Conservation (phyloP, 2,329 filamentous ascomycete species). For the Trichoderma sp. region DNA sequence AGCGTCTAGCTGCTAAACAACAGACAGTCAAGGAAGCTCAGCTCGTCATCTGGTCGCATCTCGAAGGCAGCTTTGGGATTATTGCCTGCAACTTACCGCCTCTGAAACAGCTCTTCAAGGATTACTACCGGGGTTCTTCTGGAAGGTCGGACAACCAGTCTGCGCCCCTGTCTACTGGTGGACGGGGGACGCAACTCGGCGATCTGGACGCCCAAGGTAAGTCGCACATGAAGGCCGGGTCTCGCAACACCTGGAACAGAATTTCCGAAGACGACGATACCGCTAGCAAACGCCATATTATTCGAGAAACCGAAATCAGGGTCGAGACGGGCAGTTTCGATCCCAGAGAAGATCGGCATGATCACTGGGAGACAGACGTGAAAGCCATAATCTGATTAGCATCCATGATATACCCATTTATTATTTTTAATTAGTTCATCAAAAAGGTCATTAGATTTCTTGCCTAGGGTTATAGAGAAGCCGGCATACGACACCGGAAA, state of each 20-base stretch:
- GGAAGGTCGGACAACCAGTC: background rate
- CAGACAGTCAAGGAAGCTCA: background rate
- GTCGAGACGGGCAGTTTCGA: background rate
- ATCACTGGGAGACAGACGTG: background rate
- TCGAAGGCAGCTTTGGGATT: conserved; percentile 4
- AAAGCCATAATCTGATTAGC: background rate
- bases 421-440: background rate
- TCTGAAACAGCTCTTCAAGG: conserved; percentile 5
- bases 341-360: background rate
- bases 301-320: background rate
- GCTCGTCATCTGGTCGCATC: conserved; percentile 8
- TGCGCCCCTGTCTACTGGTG: background rate
- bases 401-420: background rate
- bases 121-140: background rate
- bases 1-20: background rate
- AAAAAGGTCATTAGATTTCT: background rate
- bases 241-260: background rate
- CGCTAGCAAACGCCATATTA: background rate
- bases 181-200: background rate
- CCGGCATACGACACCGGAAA: background rate
- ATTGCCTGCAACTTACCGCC: conserved; percentile 13
- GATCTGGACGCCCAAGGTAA: background rate
- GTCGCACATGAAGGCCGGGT: background rate
- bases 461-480: background rate
- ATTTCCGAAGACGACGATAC: background rate